Conservation (phyloP, 164 flowering plant species). For the Buxus sempervirens region DNA sequence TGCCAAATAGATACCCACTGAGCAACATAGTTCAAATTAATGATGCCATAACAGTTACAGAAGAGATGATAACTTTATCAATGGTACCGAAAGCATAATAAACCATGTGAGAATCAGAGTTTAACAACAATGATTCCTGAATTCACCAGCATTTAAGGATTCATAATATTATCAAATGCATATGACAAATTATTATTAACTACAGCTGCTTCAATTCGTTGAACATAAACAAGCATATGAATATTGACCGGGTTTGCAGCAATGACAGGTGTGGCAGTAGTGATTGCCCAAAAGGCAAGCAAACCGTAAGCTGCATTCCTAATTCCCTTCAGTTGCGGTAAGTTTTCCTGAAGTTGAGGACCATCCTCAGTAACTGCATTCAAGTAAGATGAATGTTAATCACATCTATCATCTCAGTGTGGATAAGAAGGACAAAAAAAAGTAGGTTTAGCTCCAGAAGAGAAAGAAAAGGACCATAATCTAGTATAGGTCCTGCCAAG, state of each 20-base stretch:
- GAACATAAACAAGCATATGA: neutral
- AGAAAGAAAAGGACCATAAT: neutral
- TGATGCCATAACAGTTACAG: too few species aligned
- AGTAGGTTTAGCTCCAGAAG: neutral
- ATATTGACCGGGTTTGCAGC: conserved; percentile 73
- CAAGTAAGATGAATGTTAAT: conserved; percentile 6
- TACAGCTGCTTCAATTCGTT: neutral
- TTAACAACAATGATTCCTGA: neutral
- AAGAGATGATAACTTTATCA: too few species aligned
- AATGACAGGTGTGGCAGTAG: conserved; percentile 67
- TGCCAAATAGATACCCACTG: too few species aligned
- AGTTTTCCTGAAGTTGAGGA: conserved; percentile 20
- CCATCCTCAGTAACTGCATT: conserved; percentile 26
- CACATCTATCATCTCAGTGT: neutral
- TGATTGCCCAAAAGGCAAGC: conserved; percentile 74
- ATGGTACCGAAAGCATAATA: too few species aligned
- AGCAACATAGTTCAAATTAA: too few species aligned
- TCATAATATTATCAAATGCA: neutral
- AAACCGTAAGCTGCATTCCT: conserved; percentile 64
- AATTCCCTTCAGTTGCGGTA: conserved; percentile 34
- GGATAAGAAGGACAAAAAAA: neutral
- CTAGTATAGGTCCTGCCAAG: neutral
- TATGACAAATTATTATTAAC: neutral
- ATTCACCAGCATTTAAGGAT: too few species aligned
- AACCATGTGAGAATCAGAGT: neutral